phyloP scores from a whole-genome alignment of 1,284 basidiomycete genomes.

The Neolentinus lepideus region DNA sequence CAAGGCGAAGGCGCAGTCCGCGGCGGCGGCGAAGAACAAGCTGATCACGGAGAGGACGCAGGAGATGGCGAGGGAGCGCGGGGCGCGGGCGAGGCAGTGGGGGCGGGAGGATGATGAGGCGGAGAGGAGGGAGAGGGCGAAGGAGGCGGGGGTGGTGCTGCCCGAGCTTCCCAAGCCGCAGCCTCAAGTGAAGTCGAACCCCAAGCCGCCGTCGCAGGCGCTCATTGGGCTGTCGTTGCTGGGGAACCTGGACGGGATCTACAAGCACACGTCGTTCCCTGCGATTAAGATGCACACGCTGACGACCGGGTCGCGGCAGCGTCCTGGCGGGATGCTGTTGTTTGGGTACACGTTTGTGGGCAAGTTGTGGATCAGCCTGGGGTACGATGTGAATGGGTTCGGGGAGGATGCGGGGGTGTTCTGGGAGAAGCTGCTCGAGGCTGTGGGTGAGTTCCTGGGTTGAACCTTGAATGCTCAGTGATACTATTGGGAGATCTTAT shows the following conservation, averaged over 20 bases:
- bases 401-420: slow-evolving; percentile 46
- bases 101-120: slow-evolving; percentile 68
- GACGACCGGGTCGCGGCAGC: slow-evolving; percentile 73
- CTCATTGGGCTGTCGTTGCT: slow-evolving; percentile 72
- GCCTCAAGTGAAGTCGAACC: slow-evolving; percentile 9
- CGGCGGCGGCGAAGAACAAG: slow-evolving; percentile 49
- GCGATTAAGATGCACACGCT: slow-evolving; percentile 54
- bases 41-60: slow-evolving; percentile 52
- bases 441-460: slow-evolving; percentile 44
- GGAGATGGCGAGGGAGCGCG: slow-evolving; percentile 60
- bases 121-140: slow-evolving; percentile 43
- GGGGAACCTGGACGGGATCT: slow-evolving; percentile 74
- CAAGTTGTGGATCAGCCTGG: slow-evolving; percentile 66
- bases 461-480: no score
- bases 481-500: no score
- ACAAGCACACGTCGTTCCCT: slow-evolving; percentile 56
- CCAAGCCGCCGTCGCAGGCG: slow-evolving; percentile 40
- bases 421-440: slow-evolving; percentile 44
- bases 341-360: slow-evolving; percentile 73
- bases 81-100: slow-evolving; percentile 51
- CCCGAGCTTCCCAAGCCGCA: slow-evolving; percentile 20
- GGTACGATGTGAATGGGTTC: slow-evolving; percentile 71
- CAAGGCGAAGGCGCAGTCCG: slow-evolving; percentile 59
- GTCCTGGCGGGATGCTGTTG: slow-evolving; percentile 63
- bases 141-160: slow-evolving; percentile 34